A percentile compares a stretch with the other conserved stretches of the same genome.
Conservation (phyloP, 768 basidiomycete species). For the Kwoniella europaea region DNA sequence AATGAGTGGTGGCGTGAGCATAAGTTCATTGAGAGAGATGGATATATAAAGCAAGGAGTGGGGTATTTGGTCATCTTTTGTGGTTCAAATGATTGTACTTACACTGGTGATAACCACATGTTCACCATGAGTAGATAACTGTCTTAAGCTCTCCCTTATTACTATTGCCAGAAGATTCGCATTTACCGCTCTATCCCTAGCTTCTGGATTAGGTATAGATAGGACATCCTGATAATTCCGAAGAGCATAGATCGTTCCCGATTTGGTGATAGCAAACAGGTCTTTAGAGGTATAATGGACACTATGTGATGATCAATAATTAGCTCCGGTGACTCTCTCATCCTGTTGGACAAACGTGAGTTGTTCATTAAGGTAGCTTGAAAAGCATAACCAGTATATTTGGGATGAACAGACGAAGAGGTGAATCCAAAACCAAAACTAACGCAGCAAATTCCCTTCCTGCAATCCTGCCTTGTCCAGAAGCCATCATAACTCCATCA, state of each 20-base stretch:
- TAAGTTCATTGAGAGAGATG: no score
- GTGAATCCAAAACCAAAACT: background rate
- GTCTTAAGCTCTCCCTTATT: slow-evolving; percentile 14
- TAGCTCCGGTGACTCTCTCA: background rate
- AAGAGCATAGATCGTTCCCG: slow-evolving; percentile 29
- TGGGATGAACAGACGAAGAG: no score
- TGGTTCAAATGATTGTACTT: slow-evolving; percentile 8
- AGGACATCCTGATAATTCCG: slow-evolving; percentile 35
- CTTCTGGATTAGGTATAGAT: background rate
- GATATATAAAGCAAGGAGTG: background rate
- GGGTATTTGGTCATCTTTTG: background rate
- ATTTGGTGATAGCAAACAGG: slow-evolving; percentile 28
- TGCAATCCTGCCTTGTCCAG: background rate
- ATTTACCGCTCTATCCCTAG: slow-evolving; percentile 9
- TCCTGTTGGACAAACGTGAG: background rate
- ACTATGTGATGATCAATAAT: slow-evolving; percentile 7
- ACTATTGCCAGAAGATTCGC: slow-evolving; percentile 30
- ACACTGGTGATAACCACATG: slow-evolving; percentile 28
- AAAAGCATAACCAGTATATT: background rate
- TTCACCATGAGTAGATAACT: slow-evolving; percentile 27
- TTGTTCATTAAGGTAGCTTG: background rate
- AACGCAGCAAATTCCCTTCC: slow-evolving; percentile 25
- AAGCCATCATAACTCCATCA: slow-evolving; percentile 1
- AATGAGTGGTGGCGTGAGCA: no score
- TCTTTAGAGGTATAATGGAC: slow-evolving; percentile 42